These are phyloP conservation scores for Melaleuca alternifolia DNA, from an alignment of 345 rosid species.

Conservation along the genomic window DNA sequence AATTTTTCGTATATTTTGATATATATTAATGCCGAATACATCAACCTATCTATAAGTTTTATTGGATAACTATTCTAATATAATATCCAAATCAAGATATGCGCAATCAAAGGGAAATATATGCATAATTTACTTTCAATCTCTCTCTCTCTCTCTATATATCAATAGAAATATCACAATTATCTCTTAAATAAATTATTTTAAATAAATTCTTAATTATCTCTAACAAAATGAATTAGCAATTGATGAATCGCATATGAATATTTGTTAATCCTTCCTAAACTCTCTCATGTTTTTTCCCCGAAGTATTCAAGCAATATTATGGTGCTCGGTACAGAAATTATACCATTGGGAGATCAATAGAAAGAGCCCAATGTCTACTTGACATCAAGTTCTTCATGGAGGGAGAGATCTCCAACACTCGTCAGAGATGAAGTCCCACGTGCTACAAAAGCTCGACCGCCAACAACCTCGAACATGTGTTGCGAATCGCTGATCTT, in stretches of 20 bases:
- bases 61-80: too few relatives aligned
- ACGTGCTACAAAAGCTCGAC: neutral
- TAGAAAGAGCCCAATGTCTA: neutral
- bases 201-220: too few relatives aligned
- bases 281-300: neutral
- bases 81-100: too few relatives aligned
- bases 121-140: too few relatives aligned
- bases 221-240: neutral
- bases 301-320: neutral
- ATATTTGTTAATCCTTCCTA: neutral
- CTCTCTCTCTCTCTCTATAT: too few relatives aligned
- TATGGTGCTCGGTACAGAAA: neutral
- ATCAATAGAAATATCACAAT: too few relatives aligned
- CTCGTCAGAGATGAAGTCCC: neutral
- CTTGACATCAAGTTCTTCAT: neutral
- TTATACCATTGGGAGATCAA: neutral
- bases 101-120: too few relatives aligned
- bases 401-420: neutral
- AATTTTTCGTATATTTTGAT: too few relatives aligned
- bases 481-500: neutral
- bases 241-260: accelerated
- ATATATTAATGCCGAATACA: too few relatives aligned
- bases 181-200: too few relatives aligned
- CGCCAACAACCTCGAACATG: neutral
- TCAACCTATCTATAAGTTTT: too few relatives aligned